phyloP scores from a whole-genome alignment of 176 grass and related monocot genomes.

The Musa acuminata region DNA sequence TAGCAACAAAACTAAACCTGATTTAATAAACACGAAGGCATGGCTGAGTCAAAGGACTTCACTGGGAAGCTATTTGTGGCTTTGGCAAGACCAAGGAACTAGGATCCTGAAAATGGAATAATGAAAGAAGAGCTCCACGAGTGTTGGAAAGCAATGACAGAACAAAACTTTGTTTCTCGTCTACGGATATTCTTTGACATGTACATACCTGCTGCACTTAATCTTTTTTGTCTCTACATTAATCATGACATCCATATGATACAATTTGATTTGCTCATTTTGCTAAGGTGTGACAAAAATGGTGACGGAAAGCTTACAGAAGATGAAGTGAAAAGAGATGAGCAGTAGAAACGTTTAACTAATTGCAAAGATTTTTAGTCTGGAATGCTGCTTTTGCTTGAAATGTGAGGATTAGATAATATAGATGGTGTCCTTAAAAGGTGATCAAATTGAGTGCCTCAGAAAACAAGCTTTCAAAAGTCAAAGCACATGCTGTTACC shows the following conservation, averaged over 20 bases:
- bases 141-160: constrained; percentile 96
- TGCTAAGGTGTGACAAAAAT: constrained; percentile 86
- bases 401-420: background rate
- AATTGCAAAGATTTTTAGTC: background rate
- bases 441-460: constrained; percentile 94
- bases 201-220: constrained; percentile 26
- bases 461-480: constrained; percentile 72
- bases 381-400: background rate
- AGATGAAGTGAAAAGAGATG: constrained; percentile 97
- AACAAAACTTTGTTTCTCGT: constrained; percentile 93
- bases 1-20: background rate
- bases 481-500: constrained; percentile 73
- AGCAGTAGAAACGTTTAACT: background rate
- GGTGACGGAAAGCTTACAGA: constrained; percentile 92
- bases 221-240: background rate
- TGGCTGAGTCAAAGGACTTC: constrained; percentile 97
- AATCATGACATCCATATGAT: background rate
- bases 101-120: constrained; percentile 53
- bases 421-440: constrained; percentile 12
- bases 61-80: constrained; percentile 76
- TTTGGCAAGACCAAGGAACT: constrained; percentile 50
- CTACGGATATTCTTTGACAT: constrained; percentile 99
- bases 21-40: constrained; percentile 33
- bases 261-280: constrained; percentile 4
- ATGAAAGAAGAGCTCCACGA: constrained; percentile 73